Conservation (phyloP, 2,329 filamentous ascomycete genomes). For the Aspergillus sp. region DNA sequence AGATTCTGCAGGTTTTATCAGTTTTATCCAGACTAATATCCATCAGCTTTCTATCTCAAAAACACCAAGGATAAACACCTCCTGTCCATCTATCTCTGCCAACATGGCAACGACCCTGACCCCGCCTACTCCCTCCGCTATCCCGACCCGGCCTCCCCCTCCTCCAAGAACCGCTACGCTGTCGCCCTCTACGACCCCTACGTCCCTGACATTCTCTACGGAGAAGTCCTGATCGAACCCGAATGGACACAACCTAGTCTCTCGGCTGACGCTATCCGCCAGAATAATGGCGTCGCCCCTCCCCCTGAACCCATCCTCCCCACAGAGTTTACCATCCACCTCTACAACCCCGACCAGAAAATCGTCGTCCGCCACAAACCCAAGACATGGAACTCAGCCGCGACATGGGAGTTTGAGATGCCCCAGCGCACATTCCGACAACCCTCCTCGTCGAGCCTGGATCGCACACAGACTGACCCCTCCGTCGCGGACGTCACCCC, state of each 20-base stretch:
- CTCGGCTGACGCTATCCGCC: conserved; percentile 73
- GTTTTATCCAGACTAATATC: neutral
- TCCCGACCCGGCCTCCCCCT: conserved; percentile 64
- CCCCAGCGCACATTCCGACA: conserved; percentile 78
- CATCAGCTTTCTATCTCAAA: conserved; percentile 56
- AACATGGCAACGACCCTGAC: conserved; percentile 75
- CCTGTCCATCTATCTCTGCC: conserved; percentile 43
- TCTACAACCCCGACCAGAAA: conserved; percentile 91
- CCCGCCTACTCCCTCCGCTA: conserved; percentile 78
- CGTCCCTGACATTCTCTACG: conserved; percentile 76
- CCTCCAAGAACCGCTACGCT: conserved; percentile 78
- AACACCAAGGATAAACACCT: conserved; percentile 38
- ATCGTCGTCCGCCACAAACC: conserved; percentile 63
- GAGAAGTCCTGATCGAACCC: conserved; percentile 77
- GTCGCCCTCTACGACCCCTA: conserved; percentile 79
- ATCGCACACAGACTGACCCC: conserved; percentile 64
- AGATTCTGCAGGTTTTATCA: too few relatives aligned
- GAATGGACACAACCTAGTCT: conserved; percentile 81
- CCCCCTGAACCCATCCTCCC: conserved; percentile 70
- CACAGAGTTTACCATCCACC: conserved; percentile 72
- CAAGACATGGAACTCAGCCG: conserved; percentile 73
- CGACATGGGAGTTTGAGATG: conserved; percentile 89
- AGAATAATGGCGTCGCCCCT: conserved; percentile 59
- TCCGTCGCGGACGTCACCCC: conserved; percentile 55
- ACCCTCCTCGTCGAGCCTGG: conserved; percentile 73